phyloP scores from a whole-genome alignment of 495 filamentous ascomycete species.

The Hamigera avellanea region DNA sequence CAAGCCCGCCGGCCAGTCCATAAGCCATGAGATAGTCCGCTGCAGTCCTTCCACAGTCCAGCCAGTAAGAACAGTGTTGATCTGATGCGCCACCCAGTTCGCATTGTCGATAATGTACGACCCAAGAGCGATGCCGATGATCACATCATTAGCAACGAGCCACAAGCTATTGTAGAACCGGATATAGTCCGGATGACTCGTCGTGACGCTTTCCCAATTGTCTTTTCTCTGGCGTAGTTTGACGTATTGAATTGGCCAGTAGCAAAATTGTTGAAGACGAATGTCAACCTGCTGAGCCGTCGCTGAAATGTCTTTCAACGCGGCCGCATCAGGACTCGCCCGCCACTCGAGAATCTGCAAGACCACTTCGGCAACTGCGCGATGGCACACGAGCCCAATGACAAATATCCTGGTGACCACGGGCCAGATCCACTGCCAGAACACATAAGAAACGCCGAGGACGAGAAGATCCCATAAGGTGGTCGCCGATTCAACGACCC shows the following conservation, averaged over 20 bases:
- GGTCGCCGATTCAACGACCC: conserved; percentile 86
- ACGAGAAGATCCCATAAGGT: conserved; percentile 68
- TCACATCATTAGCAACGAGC: conserved; percentile 97
- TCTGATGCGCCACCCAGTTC: conserved; percentile 69
- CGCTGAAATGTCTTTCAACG: conserved; percentile 89
- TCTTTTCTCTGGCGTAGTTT: conserved; percentile 78
- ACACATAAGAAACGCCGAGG: conserved; percentile 55
- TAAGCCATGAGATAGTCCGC: conserved; percentile 87
- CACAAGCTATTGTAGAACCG: conserved; percentile 98
- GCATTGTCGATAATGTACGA: conserved; percentile 97
- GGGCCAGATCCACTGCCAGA: conserved; percentile 69
- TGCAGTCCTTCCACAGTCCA: conserved; percentile 88
- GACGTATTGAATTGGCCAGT: conserved; percentile 95
- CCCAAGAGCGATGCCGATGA: conserved; percentile 92
- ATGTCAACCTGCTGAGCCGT: conserved; percentile 99
- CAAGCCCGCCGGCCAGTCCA: conserved; percentile 94
- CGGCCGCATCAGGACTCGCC: conserved; percentile 63
- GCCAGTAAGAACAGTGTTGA: conserved; percentile 61
- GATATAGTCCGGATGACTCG: conserved; percentile 95
- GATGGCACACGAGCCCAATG: conserved; percentile 65
- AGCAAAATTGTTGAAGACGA: conserved; percentile 95
- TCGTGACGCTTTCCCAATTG: conserved; percentile 93
- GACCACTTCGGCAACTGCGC: conserved; percentile 68
- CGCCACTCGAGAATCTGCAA: conserved; percentile 82
- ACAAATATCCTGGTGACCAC: conserved; percentile 64